A percentile compares a stretch with the other conserved stretches of the same genome.
Evolutionary conservation across 108 stramenopile genomes (phyloP).

Genomic region (Phaeodactylum tricornutum): DNA sequence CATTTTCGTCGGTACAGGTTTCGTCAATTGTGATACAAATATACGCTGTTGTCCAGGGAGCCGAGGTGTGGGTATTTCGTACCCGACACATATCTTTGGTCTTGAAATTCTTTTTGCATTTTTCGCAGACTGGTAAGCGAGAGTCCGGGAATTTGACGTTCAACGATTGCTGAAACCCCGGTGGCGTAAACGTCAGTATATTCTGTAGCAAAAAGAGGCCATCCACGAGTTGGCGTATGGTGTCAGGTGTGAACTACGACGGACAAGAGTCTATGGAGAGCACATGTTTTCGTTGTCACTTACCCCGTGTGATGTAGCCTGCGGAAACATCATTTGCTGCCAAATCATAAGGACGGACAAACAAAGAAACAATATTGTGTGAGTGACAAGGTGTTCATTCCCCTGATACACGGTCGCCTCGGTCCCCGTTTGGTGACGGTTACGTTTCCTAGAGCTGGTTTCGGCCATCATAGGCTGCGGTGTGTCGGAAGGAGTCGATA

Average conservation of each 20-base stretch:
- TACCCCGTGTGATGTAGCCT: slow-evolving; percentile 47
- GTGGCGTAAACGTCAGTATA: slow-evolving; percentile 48
- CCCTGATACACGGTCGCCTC: too few relatives aligned
- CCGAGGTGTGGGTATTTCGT: slow-evolving; percentile 55
- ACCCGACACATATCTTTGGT: slow-evolving; percentile 73
- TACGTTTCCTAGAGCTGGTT: too few relatives aligned
- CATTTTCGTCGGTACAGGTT: slow-evolving; percentile 46
- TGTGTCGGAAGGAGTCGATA: too few relatives aligned
- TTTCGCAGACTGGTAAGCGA: slow-evolving; percentile 67
- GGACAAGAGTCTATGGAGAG: not conserved
- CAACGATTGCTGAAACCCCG: slow-evolving; percentile 61
- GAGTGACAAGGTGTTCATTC: not conserved
- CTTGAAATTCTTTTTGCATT: slow-evolving; percentile 85
- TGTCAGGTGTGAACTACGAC: not conserved
- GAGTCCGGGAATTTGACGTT: slow-evolving; percentile 76
- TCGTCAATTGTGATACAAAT: slow-evolving; percentile 66
- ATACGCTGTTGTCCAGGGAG: slow-evolving; percentile 76
- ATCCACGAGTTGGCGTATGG: not conserved
- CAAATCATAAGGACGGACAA: not conserved
- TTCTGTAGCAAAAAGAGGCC: slow-evolving; percentile 18
- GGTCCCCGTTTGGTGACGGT: too few relatives aligned
- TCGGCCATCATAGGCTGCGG: too few relatives aligned
- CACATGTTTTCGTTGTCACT: too few relatives aligned
- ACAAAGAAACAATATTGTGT: not conserved
- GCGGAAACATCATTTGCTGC: slow-evolving; percentile 53